Evolutionary conservation across 805 yeast genomes (phyloP).

Genomic region (Cyberlindnera nakhonratchasimensis): DNA sequence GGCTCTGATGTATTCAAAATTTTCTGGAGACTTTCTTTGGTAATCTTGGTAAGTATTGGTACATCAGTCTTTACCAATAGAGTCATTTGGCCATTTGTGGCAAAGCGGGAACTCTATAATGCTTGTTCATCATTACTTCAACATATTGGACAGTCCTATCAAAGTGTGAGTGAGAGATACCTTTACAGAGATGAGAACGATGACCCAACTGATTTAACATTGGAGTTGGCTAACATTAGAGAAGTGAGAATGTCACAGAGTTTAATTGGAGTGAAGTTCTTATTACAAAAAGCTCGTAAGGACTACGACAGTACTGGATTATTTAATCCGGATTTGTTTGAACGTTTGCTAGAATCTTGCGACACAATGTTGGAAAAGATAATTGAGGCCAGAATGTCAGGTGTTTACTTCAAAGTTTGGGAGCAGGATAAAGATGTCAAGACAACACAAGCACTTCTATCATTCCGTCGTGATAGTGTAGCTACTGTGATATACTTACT

Average conservation of each 20-base stretch:
- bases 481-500: constrained; percentile 42
- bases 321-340: constrained; percentile 35
- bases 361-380: constrained; percentile 39
- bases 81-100: constrained; percentile 47
- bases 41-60: constrained; percentile 38
- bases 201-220: constrained; percentile 42
- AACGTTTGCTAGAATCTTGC: constrained; percentile 35
- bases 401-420: constrained; percentile 44
- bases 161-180: constrained; percentile 45
- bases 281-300: constrained; percentile 33
- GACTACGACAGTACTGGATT: constrained; percentile 36
- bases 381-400: constrained; percentile 48
- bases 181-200: constrained; percentile 45
- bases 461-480: constrained; percentile 45
- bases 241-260: constrained; percentile 47
- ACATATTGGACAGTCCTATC: constrained; percentile 45
- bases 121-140: constrained; percentile 38
- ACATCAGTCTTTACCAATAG: constrained; percentile 39
- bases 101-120: constrained; percentile 39
- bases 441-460: constrained; percentile 36
- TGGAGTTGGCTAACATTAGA: constrained; percentile 42
- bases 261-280: constrained; percentile 36
- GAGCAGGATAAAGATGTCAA: constrained; percentile 38
- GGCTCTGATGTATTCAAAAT: constrained; percentile 33
- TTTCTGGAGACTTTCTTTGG: constrained; percentile 39